Evolutionary conservation across 805 yeast species (phyloP), one percentile per base, ranked within the genome.

Genomic region (Saturnispora mendoncae): DNA sequence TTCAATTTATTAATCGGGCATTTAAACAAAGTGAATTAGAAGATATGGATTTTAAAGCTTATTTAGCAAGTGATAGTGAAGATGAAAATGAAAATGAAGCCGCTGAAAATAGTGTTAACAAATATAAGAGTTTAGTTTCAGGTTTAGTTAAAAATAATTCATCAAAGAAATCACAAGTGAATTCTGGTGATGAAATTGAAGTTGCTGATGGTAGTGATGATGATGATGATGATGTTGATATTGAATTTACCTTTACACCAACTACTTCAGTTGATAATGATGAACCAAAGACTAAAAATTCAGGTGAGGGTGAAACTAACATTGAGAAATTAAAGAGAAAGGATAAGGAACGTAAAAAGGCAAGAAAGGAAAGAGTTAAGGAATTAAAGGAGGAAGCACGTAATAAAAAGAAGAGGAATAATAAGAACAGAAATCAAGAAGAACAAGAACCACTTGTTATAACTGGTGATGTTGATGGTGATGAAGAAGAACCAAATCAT

Each of bases 1-100:
- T 76, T 14, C 76, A 81, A 44, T 60, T 88, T 41, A 74, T 96
- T 1, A 72, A 82, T 13, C 79, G 81, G 51, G 85, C 87, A 6
- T 90, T 92, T 59, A 77, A 86, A 37, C 92, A 84, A 57, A 79
- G 83, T 57, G 97, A 92, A 58, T 69, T 86, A 36, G 92, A 82
- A 52, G 90, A 82, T 39, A 81, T 80, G 87, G 97, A 88, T 60
- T 81, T 88, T 65, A 76, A 84, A 53, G 95, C 97, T 1, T 92
- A 88, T 55, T 66, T 88, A 45, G 97, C 96, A 0, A 80, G 82
- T 39, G 90, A 78, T 52, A 71, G 75, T 42, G 84, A 81, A 38
- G 76, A 66, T 28, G 75, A 68, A 23, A 68, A 66, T 4, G 76
- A 68, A 15, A 10, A 76, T 61, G 13, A 78, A 66, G 43, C 12